Evolutionary conservation across 805 yeast genomes (phyloP).

Genomic region (Kluyveromyces nonfermentans): DNA sequence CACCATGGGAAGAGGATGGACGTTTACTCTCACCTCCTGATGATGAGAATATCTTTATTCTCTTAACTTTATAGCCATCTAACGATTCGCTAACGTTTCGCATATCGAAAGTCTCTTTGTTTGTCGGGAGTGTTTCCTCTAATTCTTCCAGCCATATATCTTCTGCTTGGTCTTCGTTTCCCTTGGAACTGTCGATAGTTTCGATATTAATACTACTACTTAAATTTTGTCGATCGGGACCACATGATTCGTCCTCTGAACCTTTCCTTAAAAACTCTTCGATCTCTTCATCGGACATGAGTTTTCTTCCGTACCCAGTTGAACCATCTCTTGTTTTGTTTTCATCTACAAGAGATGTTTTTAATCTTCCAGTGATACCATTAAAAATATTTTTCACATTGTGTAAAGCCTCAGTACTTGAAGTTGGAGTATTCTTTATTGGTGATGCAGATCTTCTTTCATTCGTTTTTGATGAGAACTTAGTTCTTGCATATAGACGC

Average conservation of each 20-base stretch:
- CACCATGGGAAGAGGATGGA: conserved; percentile 1
- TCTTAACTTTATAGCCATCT: conserved; percentile 15
- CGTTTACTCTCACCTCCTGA: background rate
- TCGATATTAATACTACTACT: background rate
- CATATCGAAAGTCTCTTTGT: conserved; percentile 19
- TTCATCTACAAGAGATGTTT: background rate
- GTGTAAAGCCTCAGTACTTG: conserved; percentile 8
- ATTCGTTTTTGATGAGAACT: conserved; percentile 11
- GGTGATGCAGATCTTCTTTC: conserved; percentile 20
- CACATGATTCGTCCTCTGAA: background rate
- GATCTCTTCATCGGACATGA: background rate
- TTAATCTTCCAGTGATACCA: conserved; percentile 1
- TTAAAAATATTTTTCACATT: conserved; percentile 12
- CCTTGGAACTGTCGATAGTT: background rate
- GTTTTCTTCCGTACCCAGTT: background rate
- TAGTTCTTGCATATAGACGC: conserved; percentile 19
- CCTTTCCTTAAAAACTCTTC: background rate
- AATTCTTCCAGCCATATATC: conserved; percentile 12
- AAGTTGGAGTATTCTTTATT: conserved; percentile 14
- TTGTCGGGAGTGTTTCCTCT: conserved; percentile 10
- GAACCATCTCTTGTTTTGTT: background rate
- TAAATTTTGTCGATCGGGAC: background rate
- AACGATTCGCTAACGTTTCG: conserved; percentile 17
- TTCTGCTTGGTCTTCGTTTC: conserved; percentile 7
- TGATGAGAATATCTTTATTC: conserved; percentile 6